Base-by-base conservation (phyloP, 257 asterid genomes). In the Mentha longifolia region DNA sequence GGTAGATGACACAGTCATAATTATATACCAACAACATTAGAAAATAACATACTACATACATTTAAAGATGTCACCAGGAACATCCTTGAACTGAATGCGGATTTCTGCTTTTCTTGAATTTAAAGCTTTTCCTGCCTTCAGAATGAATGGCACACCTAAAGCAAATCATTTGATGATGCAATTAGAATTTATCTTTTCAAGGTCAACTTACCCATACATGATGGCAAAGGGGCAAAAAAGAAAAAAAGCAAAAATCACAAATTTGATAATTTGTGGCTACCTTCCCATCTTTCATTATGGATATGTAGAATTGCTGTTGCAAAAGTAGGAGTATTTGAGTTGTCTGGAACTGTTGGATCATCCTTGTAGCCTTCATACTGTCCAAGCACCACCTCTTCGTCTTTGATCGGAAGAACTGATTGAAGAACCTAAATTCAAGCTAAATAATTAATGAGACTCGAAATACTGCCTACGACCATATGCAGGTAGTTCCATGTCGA, bases 111-210 rank as follows among this genome's bases (percentile, higher is more conserved):
- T 92, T 73, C 95, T 92, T 42, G 99, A 92, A 81, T 78, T 86
- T 51, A 95, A 80, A 72, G 99, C 98, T 83, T 95, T 95, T 68
- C 99, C 99, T 39, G 99, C 99, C 87, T 95, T 95, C 77, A 95
- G 88, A 72, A 95, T 86, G 63, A 95, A 95, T 7, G 99, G 99
- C 49, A 95, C 99, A 55, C 99, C 99, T 94, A 79, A 75, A 83
- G 89, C 20, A 92, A 54, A 60, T 63, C 50, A 61, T 54, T 43
- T 49, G 2, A 56, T 15, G 56, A 14, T 20, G 52, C 15, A 54
- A 16, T 49, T 41, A 30, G 14, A 69, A 51, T 50, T 51, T 15
- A 19, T 49, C 37, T 19, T 57, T 25, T 47, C 17, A 20, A 46
- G 60, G 70, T 58, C 59, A 47, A 49, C 51, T 31, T 28, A 20